Base-by-base conservation (phyloP, 306 rosid species). In the Coriaria nepalensis region DNA sequence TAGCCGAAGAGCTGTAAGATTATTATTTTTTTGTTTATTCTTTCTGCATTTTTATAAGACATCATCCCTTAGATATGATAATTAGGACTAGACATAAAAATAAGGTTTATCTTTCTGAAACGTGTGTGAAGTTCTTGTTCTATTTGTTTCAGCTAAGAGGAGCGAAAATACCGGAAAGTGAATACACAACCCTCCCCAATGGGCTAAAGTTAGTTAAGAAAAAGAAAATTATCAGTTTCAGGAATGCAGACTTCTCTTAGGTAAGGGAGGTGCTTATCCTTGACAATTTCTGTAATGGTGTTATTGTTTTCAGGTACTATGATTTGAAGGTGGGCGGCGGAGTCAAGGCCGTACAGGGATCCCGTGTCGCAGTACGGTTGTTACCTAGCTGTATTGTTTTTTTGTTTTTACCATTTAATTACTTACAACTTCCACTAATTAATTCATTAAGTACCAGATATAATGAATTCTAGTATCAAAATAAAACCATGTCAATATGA, bases 291-390 rank as follows among this genome's bases (percentile, higher is more conserved):
- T n/a, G n/a, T n/a, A n/a, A n/a, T n/a, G n/a, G n/a, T n/a, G n/a
- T n/a, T n/a, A n/a, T n/a, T n/a, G n/a, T n/a, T n/a, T n/a, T 74
- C 77, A 84, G 95, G 87, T 88, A 84, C 79, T 88, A 88, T 62
- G 97, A 88, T 68, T 70, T 88, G 84, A 88, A 81, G 75, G 86
- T 84, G 37, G 97, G 97, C 34, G 13, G 42, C 59, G 97, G 97
- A 81, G 61, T 73, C 35, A 65, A 81, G 78, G 97, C 97, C 8
- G 83, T 65, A 70, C 78, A 69, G 57, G 97, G 97, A 72, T 83
- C 97, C 34, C 95, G 95, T 58, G 97, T 88, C 54, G 97, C 97
- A 70, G 97, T 88, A 81, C 62, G 95, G 79, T 80, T 80, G 93
- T 83, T 65, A 70, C 56, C 67, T 68, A 68, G 73, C 79, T 73